Conservation (phyloP, 495 filamentous ascomycete species). For the Tuber aestivum region DNA sequence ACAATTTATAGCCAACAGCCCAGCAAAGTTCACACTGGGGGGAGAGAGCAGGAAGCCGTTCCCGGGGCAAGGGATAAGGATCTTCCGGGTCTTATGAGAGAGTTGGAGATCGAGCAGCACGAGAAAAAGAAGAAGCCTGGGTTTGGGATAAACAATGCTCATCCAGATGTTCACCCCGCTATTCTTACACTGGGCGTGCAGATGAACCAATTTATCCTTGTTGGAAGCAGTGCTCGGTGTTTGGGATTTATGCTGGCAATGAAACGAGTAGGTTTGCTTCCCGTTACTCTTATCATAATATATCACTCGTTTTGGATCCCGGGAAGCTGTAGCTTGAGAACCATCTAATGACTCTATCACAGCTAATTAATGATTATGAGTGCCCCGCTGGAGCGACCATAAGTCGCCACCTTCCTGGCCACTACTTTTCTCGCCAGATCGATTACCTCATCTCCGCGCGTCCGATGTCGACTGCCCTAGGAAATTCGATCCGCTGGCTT, state of each 20-base stretch:
- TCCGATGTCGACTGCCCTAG: conserved; percentile 86
- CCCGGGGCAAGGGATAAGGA: conserved; percentile 46
- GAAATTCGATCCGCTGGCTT: conserved; percentile 89
- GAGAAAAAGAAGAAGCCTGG: conserved; percentile 71
- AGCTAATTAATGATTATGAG: conserved; percentile 88
- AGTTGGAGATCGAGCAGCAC: conserved; percentile 52
- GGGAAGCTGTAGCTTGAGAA: not conserved
- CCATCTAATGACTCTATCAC: not conserved
- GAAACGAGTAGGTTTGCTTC: conserved; percentile 59
- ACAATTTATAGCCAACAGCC: conserved; percentile 31
- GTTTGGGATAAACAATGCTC: conserved; percentile 65
- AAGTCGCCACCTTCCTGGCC: conserved; percentile 83
- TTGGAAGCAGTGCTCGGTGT: conserved; percentile 82
- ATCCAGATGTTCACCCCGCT: conserved; percentile 85
- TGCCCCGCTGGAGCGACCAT: conserved; percentile 78
- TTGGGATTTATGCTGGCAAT: conserved; percentile 83
- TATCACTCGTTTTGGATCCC: not conserved
- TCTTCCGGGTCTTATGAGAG: conserved; percentile 47
- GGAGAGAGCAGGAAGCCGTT: conserved; percentile 41
- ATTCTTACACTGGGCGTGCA: conserved; percentile 81
- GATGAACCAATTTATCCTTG: conserved; percentile 80
- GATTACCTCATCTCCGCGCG: conserved; percentile 87
- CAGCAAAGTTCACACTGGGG: conserved; percentile 28
- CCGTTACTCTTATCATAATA: not conserved
- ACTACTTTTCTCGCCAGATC: conserved; percentile 87